Evolutionary conservation across 164 flowering plant genomes (phyloP).

Genomic region (Akebia trifoliata): DNA sequence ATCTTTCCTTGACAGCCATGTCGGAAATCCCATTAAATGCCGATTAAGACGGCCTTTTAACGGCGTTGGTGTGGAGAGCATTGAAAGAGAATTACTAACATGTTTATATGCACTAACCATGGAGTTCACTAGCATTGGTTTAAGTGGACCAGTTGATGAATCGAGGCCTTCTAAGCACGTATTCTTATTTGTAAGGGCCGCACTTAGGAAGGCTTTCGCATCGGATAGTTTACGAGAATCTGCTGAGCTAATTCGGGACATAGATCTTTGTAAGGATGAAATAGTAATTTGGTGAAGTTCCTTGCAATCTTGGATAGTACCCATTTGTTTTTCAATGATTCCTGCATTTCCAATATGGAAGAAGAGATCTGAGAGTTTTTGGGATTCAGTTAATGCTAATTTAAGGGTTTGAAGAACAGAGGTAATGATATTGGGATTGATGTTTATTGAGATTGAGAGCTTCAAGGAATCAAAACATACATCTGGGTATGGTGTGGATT

Average conservation of each 20-base stretch:
- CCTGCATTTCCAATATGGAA: conserved; percentile 10
- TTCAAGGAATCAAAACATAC: conserved; percentile 56
- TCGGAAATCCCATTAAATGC: conserved; percentile 46
- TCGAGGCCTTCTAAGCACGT: conserved; percentile 85
- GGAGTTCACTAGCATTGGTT: conserved; percentile 37
- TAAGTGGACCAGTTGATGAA: conserved; percentile 56
- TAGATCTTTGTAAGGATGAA: conserved; percentile 40
- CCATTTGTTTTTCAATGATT: conserved; percentile 57
- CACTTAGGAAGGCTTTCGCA: conserved; percentile 65
- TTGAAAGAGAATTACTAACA: conserved; percentile 66
- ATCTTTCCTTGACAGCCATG: conserved; percentile 40
- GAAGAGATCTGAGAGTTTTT: conserved; percentile 43
- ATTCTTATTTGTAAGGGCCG: conserved; percentile 81
- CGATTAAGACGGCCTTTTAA: conserved; percentile 19
- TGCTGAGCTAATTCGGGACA: conserved; percentile 28
- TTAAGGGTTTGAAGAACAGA: conserved; percentile 58
- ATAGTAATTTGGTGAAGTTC: conserved; percentile 79
- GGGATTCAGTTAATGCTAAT: conserved; percentile 48
- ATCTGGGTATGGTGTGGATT: conserved; percentile 73
- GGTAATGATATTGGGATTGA: conserved; percentile 47
- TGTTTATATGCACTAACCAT: conserved; percentile 40
- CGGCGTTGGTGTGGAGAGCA: conserved; percentile 25
- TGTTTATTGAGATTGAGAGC: conserved; percentile 62
- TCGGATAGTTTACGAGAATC: conserved; percentile 32
- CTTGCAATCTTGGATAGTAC: conserved; percentile 70